Conservation (phyloP, 2,329 filamentous ascomycete genomes). For the Fusarium euwallaceae region DNA sequence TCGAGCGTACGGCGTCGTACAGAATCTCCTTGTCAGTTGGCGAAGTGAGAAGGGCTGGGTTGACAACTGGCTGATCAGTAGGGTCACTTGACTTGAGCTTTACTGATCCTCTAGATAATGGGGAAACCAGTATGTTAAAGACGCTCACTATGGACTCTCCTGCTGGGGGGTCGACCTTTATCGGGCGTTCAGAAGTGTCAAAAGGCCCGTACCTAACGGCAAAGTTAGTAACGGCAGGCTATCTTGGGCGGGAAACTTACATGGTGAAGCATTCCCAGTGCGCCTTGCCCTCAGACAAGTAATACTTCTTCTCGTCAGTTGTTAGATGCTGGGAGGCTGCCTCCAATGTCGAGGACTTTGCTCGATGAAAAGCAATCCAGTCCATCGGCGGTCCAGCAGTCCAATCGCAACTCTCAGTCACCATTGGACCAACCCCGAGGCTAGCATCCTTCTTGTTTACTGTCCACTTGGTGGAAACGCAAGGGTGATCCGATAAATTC, state of each 20-base stretch:
- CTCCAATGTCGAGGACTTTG: background rate
- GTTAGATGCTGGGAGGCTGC: background rate
- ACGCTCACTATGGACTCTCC: background rate
- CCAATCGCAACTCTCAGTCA: background rate
- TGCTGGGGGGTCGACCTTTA: background rate
- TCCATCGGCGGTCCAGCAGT: background rate
- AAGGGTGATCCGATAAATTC: background rate
- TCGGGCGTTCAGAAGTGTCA: background rate
- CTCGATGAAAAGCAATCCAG: background rate
- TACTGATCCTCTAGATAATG: background rate
- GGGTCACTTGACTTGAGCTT: background rate
- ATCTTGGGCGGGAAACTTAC: background rate
- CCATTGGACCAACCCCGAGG: background rate
- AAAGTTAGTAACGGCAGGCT: background rate
- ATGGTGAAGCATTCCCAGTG: background rate
- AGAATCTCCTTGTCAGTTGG: background rate
- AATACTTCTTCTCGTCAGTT: background rate
- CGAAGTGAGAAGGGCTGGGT: background rate
- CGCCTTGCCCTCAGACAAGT: background rate
- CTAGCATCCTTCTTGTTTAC: background rate
- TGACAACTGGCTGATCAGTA: background rate
- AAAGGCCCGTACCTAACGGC: background rate
- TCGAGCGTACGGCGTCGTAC: background rate
- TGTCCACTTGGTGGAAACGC: background rate
- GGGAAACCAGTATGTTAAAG: background rate